phyloP scores from a whole-genome alignment of 2,329 filamentous ascomycete species.

The Aureobasidium lini region DNA sequence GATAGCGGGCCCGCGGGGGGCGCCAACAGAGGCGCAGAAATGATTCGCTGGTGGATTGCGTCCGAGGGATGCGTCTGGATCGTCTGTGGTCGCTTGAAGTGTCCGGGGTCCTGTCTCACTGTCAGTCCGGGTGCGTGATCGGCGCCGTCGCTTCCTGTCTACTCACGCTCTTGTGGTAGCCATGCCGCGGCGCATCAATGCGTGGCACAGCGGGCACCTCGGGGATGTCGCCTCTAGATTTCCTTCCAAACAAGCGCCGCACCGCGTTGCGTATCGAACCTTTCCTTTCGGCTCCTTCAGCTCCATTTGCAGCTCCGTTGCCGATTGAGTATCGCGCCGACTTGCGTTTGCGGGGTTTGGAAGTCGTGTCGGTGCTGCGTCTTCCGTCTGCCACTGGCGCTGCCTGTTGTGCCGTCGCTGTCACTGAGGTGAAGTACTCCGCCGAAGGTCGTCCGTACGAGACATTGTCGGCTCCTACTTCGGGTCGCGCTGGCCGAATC shows the following conservation, averaged over 20 bases:
- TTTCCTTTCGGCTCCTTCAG: conserved; percentile 18
- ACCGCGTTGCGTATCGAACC: conserved; percentile 30
- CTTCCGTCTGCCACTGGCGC: not conserved
- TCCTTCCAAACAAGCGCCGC: conserved; percentile 29
- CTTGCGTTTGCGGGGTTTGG: not conserved
- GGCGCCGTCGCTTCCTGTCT: too few relatives aligned
- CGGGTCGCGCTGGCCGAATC: conserved; percentile 5
- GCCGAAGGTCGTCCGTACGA: not conserved
- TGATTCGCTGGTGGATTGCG: conserved; percentile 11
- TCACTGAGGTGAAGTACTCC: not conserved
- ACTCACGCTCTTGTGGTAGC: conserved; percentile 25
- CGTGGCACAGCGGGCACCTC: conserved; percentile 3
- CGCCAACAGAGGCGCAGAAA: not conserved
- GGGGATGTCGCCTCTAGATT: conserved; percentile 21
- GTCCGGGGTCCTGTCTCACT: conserved; percentile 15
- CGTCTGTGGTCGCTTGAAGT: conserved; percentile 11
- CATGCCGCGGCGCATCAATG: conserved; percentile 22
- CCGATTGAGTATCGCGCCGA: conserved; percentile 5
- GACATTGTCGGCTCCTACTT: not conserved
- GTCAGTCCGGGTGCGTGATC: not conserved
- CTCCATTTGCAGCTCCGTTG: not conserved
- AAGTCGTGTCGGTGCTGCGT: conserved; percentile 1
- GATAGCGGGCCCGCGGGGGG: conserved; percentile 14
- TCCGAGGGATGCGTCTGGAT: not conserved
- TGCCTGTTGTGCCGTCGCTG: not conserved